These are phyloP conservation scores for Ilex paraguariensis DNA, from an alignment of 305 asterid genomes.

Conservation along the genomic window DNA sequence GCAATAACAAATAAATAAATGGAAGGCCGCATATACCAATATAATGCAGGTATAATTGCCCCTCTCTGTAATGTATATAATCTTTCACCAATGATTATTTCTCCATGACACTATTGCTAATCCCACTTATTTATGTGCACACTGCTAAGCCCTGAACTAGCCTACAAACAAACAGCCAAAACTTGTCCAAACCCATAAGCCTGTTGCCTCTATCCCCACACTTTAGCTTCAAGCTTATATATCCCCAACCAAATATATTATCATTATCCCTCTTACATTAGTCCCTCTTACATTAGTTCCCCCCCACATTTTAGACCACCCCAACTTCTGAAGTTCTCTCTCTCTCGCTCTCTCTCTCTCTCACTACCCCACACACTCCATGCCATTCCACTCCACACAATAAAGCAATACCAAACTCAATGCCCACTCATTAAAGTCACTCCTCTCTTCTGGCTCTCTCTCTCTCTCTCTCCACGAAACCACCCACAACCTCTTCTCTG, in stretches of 20 bases:
- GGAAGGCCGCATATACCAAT: too few relatives aligned
- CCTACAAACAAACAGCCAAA: background rate
- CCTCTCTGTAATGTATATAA: too few relatives aligned
- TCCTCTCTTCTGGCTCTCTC: background rate
- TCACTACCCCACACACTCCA: too few relatives aligned
- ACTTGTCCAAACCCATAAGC: background rate
- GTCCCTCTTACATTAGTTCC: too few relatives aligned
- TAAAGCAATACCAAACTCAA: background rate
- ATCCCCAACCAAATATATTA: too few relatives aligned
- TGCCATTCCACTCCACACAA: background rate
- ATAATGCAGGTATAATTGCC: too few relatives aligned
- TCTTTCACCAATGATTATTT: too few relatives aligned
- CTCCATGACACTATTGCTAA: too few relatives aligned
- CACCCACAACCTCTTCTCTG: background rate
- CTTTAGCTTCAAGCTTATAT: too few relatives aligned
- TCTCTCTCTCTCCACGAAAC: background rate
- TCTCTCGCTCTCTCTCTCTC: background rate
- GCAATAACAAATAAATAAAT: too few relatives aligned
- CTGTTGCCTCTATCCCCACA: background rate
- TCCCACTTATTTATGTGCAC: background rate
- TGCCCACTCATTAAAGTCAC: conserved; percentile 1
- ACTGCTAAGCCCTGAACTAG: background rate
- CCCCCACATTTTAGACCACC: too few relatives aligned
- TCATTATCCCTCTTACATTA: too few relatives aligned
- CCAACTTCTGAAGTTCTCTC: background rate